These are phyloP conservation scores for Aspergillus quadricinctus DNA, from an alignment of 2,329 filamentous ascomycete genomes.

Conservation along the genomic window DNA sequence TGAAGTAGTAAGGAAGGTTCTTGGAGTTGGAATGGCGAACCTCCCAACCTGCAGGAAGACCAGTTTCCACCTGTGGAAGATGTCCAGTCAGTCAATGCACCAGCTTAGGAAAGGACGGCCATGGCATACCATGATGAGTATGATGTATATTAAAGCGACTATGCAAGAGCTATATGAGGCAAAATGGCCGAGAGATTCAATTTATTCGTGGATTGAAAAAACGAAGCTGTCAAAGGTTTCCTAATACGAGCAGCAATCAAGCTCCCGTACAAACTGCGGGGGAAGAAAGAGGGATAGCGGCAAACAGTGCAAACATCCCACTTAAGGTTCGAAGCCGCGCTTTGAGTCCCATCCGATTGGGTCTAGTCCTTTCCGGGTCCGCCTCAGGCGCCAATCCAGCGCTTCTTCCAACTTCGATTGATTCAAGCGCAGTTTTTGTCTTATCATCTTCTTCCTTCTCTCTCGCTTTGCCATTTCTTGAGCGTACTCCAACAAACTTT, in stretches of 20 bases:
- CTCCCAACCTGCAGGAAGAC: slow-evolving; percentile 85
- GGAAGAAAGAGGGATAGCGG: slow-evolving; percentile 14
- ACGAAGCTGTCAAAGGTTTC: neutral
- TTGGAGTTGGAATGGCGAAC: slow-evolving; percentile 97
- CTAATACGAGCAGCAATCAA: neutral
- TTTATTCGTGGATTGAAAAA: neutral
- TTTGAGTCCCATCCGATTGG: slow-evolving; percentile 2
- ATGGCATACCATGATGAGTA: slow-evolving; percentile 9
- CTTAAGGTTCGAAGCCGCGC: slow-evolving; percentile 7
- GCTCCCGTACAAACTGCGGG: slow-evolving; percentile 26
- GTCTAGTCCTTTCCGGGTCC: slow-evolving; percentile 4
- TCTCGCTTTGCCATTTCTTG: neutral
- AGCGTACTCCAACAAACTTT: neutral
- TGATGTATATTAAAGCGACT: neutral
- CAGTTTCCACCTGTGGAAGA: slow-evolving; percentile 60
- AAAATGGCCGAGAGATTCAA: neutral
- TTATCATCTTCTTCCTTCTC: neutral
- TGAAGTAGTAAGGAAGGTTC: slow-evolving; percentile 99
- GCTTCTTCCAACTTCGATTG: slow-evolving; percentile 17
- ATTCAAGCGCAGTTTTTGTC: neutral
- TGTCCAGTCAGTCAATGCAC: slow-evolving; percentile 5
- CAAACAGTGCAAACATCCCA: slow-evolving; percentile 18
- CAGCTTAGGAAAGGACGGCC: neutral
- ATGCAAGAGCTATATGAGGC: neutral
- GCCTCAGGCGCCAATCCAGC: neutral